A percentile compares a stretch with the other conserved stretches of the same genome.
Conservation (phyloP, 129 eudicot genomes). For the Silybum marianum region DNA sequence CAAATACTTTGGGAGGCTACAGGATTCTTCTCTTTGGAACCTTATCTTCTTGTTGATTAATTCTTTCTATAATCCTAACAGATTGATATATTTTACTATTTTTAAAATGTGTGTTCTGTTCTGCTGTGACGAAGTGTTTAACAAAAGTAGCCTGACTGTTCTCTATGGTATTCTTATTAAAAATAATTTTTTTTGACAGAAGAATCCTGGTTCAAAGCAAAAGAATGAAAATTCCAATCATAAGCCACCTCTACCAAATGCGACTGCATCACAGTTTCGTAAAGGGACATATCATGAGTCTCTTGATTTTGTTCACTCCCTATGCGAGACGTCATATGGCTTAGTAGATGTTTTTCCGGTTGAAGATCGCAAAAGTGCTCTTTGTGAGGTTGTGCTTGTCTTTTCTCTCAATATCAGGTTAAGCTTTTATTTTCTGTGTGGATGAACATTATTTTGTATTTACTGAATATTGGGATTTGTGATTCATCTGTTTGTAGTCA, state of each 20-base stretch:
- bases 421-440: constrained; percentile 2
- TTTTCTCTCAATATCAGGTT: constrained; percentile 13
- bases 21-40: background rate
- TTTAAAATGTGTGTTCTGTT: background rate
- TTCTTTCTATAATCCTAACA: background rate
- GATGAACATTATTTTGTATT: constrained; percentile 9
- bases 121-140: constrained; percentile 7
- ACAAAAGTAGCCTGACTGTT: constrained; percentile 7
- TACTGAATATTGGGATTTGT: constrained; percentile 35
- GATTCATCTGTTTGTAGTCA: constrained; percentile 67
- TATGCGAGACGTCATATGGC: constrained; percentile 96
- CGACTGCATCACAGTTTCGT: constrained; percentile 80
- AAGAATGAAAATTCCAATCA: constrained; percentile 58
- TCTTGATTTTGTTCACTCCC: constrained; percentile 84
- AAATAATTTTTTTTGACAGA: constrained; percentile 49
- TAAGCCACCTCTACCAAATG: constrained; percentile 84
- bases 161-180: constrained; percentile 8
- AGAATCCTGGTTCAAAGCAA: constrained; percentile 61
- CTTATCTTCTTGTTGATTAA: background rate
- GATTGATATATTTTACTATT: background rate
- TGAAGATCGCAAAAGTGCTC: constrained; percentile 98
- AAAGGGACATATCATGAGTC: constrained; percentile 96
- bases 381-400: constrained; percentile 72
- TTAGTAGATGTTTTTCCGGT: constrained; percentile 93
- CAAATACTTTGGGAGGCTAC: background rate